These are phyloP conservation scores for Aureobasidium sp. DNA, from an alignment of 2,329 filamentous ascomycete species.

Conservation along the genomic window DNA sequence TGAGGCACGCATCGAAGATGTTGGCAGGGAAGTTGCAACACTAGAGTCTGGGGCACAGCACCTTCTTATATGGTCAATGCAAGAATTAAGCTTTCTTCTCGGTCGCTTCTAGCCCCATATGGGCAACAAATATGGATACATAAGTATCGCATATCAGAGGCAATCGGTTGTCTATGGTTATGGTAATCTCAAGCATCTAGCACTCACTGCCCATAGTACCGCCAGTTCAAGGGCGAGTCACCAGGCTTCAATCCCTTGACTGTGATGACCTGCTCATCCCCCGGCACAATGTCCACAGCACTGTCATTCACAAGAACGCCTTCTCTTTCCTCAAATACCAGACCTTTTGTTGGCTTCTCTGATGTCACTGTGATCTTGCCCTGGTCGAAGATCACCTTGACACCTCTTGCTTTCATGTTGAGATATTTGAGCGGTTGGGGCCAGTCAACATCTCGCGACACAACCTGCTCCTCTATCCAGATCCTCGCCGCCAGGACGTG, in stretches of 20 bases:
- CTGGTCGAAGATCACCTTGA: constrained; percentile 36
- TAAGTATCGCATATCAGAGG: background rate
- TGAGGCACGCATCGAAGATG: background rate
- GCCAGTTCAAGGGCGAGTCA: constrained; percentile 38
- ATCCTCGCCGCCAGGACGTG: constrained; percentile 49
- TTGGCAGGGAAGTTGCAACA: background rate
- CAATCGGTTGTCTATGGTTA: too few relatives aligned
- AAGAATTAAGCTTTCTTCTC: background rate
- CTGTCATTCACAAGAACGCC: constrained; percentile 50
- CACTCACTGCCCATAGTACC: constrained; percentile 33
- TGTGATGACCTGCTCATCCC: constrained; percentile 46
- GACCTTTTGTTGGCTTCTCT: constrained; percentile 49
- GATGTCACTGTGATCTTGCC: constrained; percentile 41
- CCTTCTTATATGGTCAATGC: background rate
- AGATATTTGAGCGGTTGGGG: constrained; percentile 56
- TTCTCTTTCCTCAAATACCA: constrained; percentile 54
- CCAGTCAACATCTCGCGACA: constrained; percentile 53
- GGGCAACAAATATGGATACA: background rate
- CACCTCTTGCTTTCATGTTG: constrained; percentile 44
- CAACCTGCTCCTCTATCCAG: constrained; percentile 44
- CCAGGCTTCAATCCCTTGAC: constrained; percentile 35
- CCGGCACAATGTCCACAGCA: constrained; percentile 53
- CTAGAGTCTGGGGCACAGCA: background rate
- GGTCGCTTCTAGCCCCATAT: too few relatives aligned
- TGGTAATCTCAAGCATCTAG: too few relatives aligned